These are phyloP conservation scores for Fragaria iinumae DNA, from an alignment of 306 rosid species.

Conservation along the genomic window DNA sequence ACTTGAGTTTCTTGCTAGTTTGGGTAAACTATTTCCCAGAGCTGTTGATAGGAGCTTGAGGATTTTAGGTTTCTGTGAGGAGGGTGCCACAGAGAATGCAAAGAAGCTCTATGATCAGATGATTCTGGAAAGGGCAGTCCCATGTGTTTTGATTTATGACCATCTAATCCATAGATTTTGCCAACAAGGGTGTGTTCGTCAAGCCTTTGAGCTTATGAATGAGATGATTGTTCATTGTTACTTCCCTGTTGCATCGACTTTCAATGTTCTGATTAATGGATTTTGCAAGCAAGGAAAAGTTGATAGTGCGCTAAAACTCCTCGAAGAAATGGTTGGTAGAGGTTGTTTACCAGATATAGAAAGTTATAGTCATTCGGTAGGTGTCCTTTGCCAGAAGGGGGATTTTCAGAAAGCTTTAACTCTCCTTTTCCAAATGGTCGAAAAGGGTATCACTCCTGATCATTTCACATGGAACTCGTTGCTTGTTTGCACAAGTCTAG, in stretches of 20 bases:
- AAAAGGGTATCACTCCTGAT: constrained; percentile 51
- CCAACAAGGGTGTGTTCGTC: constrained; percentile 39
- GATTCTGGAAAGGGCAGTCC: constrained; percentile 51
- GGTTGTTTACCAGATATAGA: constrained; percentile 45
- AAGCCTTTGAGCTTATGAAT: constrained; percentile 62
- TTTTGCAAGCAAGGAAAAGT: constrained; percentile 56
- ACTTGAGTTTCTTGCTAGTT: constrained; percentile 43
- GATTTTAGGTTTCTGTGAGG: constrained; percentile 42
- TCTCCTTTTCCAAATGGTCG: constrained; percentile 48
- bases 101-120: constrained; percentile 52
- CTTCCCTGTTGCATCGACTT: constrained; percentile 53
- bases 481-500: constrained; percentile 38
- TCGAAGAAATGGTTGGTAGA: constrained; percentile 57
- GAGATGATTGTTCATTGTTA: constrained; percentile 56
- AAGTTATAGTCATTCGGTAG: constrained; percentile 49
- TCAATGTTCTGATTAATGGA: constrained; percentile 48
- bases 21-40: constrained; percentile 59
- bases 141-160: constrained; percentile 59
- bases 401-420: constrained; percentile 51
- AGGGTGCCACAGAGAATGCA: constrained; percentile 54
- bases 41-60: constrained; percentile 58
- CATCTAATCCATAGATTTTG: constrained; percentile 49
- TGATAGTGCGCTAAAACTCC: constrained; percentile 49
- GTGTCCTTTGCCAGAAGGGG: constrained; percentile 45
- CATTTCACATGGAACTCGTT: constrained; percentile 49